These are phyloP conservation scores for Benincasa hispida DNA, from an alignment of 306 rosid genomes.

Conservation along the genomic window DNA sequence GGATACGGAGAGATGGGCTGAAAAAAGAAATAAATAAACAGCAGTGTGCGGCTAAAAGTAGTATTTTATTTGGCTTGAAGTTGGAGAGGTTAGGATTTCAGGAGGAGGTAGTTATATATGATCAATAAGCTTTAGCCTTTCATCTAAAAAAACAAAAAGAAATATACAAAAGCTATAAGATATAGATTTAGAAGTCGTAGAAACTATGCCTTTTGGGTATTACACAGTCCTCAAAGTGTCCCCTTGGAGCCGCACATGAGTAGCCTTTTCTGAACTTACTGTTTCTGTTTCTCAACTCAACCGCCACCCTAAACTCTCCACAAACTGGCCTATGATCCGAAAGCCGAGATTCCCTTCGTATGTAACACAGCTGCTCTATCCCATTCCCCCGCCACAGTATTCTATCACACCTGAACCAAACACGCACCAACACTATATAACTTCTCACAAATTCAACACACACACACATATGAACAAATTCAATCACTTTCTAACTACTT, in stretches of 20 bases:
- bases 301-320: constrained; percentile 58
- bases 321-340: constrained; percentile 88
- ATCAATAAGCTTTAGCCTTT: background rate
- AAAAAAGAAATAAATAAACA: no score
- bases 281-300: constrained; percentile 30
- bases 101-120: no score
- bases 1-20: no score
- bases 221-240: constrained; percentile 38
- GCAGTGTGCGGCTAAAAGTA: no score
- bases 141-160: background rate
- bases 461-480: background rate
- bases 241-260: constrained; percentile 45
- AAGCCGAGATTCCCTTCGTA: constrained; percentile 73
- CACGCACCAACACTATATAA: background rate
- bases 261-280: constrained; percentile 55
- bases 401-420: constrained; percentile 64
- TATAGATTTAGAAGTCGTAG: constrained; percentile 27
- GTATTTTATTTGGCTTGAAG: no score
- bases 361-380: constrained; percentile 53
- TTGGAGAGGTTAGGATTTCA: no score
- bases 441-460: background rate
- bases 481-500: no score
- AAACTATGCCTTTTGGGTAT: constrained; percentile 79
- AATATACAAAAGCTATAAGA: background rate
- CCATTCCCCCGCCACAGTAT: constrained; percentile 73